A percentile compares a stretch with the other conserved stretches of the same genome.
These are phyloP conservation scores for Botrytis deweyae DNA, from an alignment of 2,329 filamentous ascomycete genomes.

Conservation along the genomic window DNA sequence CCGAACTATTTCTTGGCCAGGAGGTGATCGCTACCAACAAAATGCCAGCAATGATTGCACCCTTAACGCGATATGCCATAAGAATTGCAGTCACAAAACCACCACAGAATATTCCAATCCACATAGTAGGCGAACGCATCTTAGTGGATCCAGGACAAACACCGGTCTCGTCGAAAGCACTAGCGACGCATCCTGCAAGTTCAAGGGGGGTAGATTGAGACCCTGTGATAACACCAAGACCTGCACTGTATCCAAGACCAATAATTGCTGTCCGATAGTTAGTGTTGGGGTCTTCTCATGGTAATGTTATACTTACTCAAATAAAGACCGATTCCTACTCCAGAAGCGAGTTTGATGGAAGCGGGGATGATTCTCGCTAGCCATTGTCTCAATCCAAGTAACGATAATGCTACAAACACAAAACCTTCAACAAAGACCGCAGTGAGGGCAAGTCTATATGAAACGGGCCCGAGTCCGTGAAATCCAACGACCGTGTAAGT, in stretches of 20 bases:
- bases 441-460: conserved; percentile 74
- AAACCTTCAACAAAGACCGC: conserved; percentile 88
- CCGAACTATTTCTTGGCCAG: conserved; percentile 75
- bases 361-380: conserved; percentile 80
- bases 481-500: conserved; percentile 73
- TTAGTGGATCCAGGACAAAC: conserved; percentile 62
- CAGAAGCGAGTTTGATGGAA: conserved; percentile 83
- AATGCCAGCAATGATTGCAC: conserved; percentile 81
- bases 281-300: background rate
- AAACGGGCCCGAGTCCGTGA: conserved; percentile 70
- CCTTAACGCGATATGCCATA: conserved; percentile 84
- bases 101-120: conserved; percentile 85
- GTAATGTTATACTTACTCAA: conserved; percentile 29
- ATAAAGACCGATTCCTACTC: conserved; percentile 83
- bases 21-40: conserved; percentile 83
- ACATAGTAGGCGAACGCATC: conserved; percentile 82
- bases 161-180: conserved; percentile 44
- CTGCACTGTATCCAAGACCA: conserved; percentile 75
- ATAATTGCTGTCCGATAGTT: conserved; percentile 52
- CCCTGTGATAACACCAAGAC: conserved; percentile 76
- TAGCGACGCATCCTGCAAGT: conserved; percentile 58
- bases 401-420: conserved; percentile 76
- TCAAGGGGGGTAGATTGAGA: conserved; percentile 66
- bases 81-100: conserved; percentile 76
- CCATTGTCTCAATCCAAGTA: conserved; percentile 84